Conservation (phyloP, 345 rosid species). For the Citrus inodora region DNA sequence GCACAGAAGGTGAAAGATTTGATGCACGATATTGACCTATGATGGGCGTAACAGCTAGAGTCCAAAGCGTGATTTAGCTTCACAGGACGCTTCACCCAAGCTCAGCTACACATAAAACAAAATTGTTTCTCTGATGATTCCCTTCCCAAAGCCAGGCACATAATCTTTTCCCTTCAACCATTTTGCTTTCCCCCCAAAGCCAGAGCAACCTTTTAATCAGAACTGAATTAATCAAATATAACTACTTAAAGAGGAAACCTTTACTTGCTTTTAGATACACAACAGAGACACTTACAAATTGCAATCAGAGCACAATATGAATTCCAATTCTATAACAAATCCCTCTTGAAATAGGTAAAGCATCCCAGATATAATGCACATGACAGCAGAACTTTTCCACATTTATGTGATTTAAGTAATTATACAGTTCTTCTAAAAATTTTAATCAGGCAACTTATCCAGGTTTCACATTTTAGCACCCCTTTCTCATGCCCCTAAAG, state of each 20-base stretch:
- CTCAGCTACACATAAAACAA: slow-evolving; percentile 25
- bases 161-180: slow-evolving; percentile 8
- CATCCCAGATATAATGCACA: not conserved
- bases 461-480: not conserved
- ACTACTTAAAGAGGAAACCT: not conserved
- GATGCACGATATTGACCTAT: slow-evolving; percentile 9
- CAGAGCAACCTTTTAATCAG: not conserved
- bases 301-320: not conserved
- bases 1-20: slow-evolving; percentile 14
- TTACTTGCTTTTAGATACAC: not conserved
- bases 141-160: slow-evolving; percentile 14
- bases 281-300: not conserved
- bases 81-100: slow-evolving; percentile 14
- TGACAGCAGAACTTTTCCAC: no score
- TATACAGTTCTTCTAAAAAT: not conserved
- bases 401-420: not conserved
- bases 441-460: not conserved
- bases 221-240: not conserved
- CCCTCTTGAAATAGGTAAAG: not conserved
- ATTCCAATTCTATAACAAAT: not conserved
- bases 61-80: slow-evolving; percentile 23
- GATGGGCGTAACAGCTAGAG: slow-evolving; percentile 10
- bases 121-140: slow-evolving; percentile 28
- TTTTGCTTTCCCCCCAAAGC: slow-evolving; percentile 27
- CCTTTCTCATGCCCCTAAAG: not conserved